These are phyloP conservation scores for Myriangium duriaei DNA, from an alignment of 2,329 filamentous ascomycete species.

Conservation along the genomic window DNA sequence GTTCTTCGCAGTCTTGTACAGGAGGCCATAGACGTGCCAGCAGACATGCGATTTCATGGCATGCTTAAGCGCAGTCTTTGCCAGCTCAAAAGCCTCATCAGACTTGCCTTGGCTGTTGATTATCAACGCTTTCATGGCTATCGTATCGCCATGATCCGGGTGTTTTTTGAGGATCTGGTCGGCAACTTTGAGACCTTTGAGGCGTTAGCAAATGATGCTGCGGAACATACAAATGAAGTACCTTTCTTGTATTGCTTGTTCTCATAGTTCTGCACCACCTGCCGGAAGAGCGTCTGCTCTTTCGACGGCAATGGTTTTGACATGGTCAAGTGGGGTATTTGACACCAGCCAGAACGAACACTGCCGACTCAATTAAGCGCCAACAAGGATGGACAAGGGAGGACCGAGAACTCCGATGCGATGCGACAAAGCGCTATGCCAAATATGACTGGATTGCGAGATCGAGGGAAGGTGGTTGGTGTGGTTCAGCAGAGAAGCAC, in stretches of 20 bases:
- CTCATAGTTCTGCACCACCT: slow-evolving; percentile 92
- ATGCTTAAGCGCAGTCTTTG: slow-evolving; percentile 81
- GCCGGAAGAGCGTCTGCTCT: slow-evolving; percentile 86
- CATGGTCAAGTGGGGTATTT: no score
- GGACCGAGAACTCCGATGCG: neutral
- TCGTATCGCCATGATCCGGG: slow-evolving; percentile 92
- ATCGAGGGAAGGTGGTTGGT: neutral
- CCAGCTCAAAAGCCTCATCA: slow-evolving; percentile 86
- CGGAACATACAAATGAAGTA: slow-evolving; percentile 17
- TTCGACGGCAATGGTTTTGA: slow-evolving; percentile 60
- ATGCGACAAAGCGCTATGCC: neutral
- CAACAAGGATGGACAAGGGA: neutral
- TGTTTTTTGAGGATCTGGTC: slow-evolving; percentile 94
- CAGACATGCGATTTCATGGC: slow-evolving; percentile 99
- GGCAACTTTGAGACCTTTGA: slow-evolving; percentile 72
- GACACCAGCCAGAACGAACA: no score
- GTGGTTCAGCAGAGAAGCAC: neutral
- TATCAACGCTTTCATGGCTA: slow-evolving; percentile 97
- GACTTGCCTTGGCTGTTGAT: slow-evolving; percentile 85
- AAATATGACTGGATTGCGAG: neutral
- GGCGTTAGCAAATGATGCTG: slow-evolving; percentile 18
- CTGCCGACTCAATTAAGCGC: no score
- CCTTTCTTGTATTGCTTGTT: slow-evolving; percentile 95
- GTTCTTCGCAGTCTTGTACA: slow-evolving; percentile 91
- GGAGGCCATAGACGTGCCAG: slow-evolving; percentile 95